phyloP scores from a whole-genome alignment of 345 rosid genomes.

The Eutrema yunnanense region DNA sequence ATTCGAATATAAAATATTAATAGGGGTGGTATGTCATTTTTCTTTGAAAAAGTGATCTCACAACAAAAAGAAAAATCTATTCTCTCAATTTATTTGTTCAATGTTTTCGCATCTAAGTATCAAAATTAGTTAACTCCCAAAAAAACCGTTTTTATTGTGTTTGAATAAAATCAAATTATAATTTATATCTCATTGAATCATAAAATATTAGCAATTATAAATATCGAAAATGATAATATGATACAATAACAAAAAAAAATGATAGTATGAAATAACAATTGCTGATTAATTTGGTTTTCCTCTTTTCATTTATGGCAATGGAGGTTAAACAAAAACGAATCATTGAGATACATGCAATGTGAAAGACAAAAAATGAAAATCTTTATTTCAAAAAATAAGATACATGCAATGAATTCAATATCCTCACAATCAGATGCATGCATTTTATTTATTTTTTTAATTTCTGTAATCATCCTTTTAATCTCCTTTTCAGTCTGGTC shows the following conservation, averaged over 20 bases:
- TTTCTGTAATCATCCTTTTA: background rate
- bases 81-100: background rate
- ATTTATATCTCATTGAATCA: background rate
- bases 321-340: slow-evolving; percentile 5
- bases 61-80: background rate
- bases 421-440: slow-evolving; percentile 20
- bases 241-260: too few relatives aligned
- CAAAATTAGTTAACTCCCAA: background rate
- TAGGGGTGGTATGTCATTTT: background rate
- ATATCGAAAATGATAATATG: background rate
- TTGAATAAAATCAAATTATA: background rate
- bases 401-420: slow-evolving; percentile 24
- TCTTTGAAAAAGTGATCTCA: background rate
- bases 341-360: slow-evolving; percentile 19
- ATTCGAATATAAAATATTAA: background rate
- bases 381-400: background rate
- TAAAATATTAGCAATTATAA: background rate
- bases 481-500: slow-evolving; percentile 1
- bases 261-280: background rate
- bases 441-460: background rate
- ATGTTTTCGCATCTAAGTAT: background rate
- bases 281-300: background rate
- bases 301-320: slow-evolving; percentile 6
- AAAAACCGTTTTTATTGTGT: background rate
- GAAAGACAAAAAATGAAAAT: background rate